phyloP scores from a whole-genome alignment of 345 rosid species.

The Mercurialis annua region DNA sequence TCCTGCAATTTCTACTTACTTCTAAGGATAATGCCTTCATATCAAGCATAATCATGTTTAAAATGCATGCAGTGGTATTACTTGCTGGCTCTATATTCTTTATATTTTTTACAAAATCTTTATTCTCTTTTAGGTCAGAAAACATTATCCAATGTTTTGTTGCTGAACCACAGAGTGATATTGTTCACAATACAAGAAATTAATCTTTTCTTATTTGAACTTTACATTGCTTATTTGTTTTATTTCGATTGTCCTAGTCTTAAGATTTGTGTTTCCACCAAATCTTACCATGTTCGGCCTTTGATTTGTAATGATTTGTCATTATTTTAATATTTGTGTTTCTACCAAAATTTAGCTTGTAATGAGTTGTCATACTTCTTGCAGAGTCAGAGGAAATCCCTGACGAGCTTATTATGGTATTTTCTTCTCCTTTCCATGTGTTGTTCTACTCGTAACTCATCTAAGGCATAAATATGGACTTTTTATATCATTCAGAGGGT shows the following conservation, averaged over 20 bases:
- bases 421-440: conserved; percentile 11
- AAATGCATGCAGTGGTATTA: background rate
- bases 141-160: background rate
- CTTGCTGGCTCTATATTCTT: background rate
- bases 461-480: background rate
- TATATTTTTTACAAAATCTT: background rate
- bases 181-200: background rate
- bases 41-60: background rate
- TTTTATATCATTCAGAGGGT: background rate
- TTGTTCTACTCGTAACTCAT: background rate
- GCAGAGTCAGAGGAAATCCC: conserved; percentile 81
- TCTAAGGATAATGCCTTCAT: background rate
- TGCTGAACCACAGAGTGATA: background rate
- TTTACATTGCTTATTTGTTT: background rate
- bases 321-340: conserved; percentile 5
- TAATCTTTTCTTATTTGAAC: background rate
- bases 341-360: conserved; percentile 5
- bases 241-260: background rate
- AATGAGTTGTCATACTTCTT: conserved; percentile 31
- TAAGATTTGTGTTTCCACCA: background rate
- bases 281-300: conserved; percentile 11
- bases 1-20: background rate
- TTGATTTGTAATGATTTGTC: background rate
- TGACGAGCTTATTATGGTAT: conserved; percentile 61
- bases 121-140: background rate